Conservation (phyloP, 2,329 filamentous ascomycete genomes). For the Plenodomus lindquistii region DNA sequence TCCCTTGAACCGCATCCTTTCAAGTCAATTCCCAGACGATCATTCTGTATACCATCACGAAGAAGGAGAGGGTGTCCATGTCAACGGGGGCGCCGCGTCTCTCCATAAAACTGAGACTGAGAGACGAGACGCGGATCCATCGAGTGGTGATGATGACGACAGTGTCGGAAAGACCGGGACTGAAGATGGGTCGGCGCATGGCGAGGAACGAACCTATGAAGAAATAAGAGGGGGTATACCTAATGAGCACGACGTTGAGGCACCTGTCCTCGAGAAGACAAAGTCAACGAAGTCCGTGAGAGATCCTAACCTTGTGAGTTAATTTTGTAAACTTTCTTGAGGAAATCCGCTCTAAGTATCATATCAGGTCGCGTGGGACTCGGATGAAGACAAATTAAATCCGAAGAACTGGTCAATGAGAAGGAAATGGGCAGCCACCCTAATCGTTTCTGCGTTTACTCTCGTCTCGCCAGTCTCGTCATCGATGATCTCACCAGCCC, state of each 20-base stretch:
- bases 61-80: slow-evolving; percentile 29
- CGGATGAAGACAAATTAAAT: slow-evolving; percentile 50
- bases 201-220: slow-evolving; percentile 21
- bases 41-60: slow-evolving; percentile 41
- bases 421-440: slow-evolving; percentile 50
- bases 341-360: slow-evolving; percentile 5
- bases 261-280: slow-evolving; percentile 28
- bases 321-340: background rate
- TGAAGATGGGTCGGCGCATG: slow-evolving; percentile 12
- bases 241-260: slow-evolving; percentile 39
- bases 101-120: slow-evolving; percentile 33
- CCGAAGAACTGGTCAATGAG: slow-evolving; percentile 40
- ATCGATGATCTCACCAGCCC: slow-evolving; percentile 46
- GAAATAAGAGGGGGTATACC: slow-evolving; percentile 35
- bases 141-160: slow-evolving; percentile 15
- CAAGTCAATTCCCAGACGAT: slow-evolving; percentile 39
- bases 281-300: slow-evolving; percentile 27
- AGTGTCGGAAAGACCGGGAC: slow-evolving; percentile 13
- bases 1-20: slow-evolving; percentile 32
- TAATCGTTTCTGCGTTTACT: slow-evolving; percentile 50
- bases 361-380: slow-evolving; percentile 50
- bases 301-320: slow-evolving; percentile 41
- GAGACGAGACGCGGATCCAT: slow-evolving; percentile 14
- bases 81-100: slow-evolving; percentile 24
- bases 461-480: slow-evolving; percentile 47